Evolutionary conservation across 108 stramenopile genomes (phyloP), one percentile per base, ranked within the genome.

Genomic region (Parietichytrium sp.): DNA sequence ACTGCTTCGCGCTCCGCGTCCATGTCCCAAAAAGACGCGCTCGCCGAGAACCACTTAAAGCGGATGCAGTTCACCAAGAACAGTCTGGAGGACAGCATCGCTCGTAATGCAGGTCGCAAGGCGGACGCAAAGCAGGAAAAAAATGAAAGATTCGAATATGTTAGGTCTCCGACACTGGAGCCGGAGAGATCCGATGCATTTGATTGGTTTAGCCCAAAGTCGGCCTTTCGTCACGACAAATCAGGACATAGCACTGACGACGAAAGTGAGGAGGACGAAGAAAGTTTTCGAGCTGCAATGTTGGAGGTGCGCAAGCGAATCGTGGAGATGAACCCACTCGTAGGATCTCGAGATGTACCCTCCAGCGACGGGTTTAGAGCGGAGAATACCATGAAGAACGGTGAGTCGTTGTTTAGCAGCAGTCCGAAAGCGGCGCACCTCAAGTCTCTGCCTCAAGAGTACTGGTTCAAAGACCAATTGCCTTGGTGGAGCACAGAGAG

Each of bases 401-500:
- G 61, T 23, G 61, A 72, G 33, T 42, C 33, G 23, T n/a, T 72
- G 61, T 10, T 2, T 0, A 1, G 29, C 4, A 10, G 6, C 2
- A 72, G 61, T 27, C 61, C 61, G 33, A 45, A 33, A n/a, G 33
- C 61, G 42, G 38, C 38, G 12, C 38, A 36, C 10, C 10, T 72
- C 20, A 72, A 27, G 33, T 33, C 61, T 16, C 33, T 72, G 6
- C 61, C 61, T 6, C 1, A 72, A 27, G 61, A 72, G 1, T 72
- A 72, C 42, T 72, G 61, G 61, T 72, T 72, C 45, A 33, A 72
- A 42, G 61, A 72, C 20, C 61, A 27, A 10, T 33, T 6, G 33
- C 61, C 61, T 8, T 72, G 61, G 61, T 72, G 10, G 2, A 50
- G n/a, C 16, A 50, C 0, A 18, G 49, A 16, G 49, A 50, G 49